Conservation (phyloP, 164 flowering plant genomes). For the Sextonia rubra region DNA sequence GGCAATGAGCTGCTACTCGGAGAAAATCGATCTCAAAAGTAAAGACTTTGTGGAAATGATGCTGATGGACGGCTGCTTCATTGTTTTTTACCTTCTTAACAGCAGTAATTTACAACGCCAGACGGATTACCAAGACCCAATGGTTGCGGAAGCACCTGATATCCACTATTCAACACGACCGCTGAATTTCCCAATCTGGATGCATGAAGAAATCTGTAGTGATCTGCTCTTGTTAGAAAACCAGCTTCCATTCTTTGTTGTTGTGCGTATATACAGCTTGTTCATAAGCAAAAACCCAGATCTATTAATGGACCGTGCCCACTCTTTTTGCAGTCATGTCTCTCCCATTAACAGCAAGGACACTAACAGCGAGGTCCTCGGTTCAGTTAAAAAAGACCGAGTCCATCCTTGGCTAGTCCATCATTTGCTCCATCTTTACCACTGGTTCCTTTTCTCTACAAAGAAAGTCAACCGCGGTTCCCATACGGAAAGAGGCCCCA, state of each 20-base stretch:
- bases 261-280: not conserved
- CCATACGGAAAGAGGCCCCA: no score
- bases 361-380: no score
- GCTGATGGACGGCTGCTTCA: constrained; percentile 8
- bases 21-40: no score
- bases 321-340: not conserved
- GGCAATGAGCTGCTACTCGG: constrained; percentile 1
- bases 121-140: no score
- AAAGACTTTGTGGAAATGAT: constrained; percentile 5
- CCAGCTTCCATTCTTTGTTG: constrained; percentile 10
- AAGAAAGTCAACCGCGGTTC: no score
- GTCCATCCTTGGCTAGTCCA: not conserved
- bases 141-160: no score
- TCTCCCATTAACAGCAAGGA: not conserved
- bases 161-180: no score
- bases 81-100: not conserved
- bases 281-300: not conserved
- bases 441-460: not conserved
- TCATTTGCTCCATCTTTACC: not conserved
- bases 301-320: not conserved
- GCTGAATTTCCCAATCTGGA: not conserved
- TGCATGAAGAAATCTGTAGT: not conserved
- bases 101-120: not conserved
- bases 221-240: constrained; percentile 9
- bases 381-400: not conserved